Evolutionary conservation across 305 asterid genomes (phyloP).

Genomic region (Ajuga reptans): DNA sequence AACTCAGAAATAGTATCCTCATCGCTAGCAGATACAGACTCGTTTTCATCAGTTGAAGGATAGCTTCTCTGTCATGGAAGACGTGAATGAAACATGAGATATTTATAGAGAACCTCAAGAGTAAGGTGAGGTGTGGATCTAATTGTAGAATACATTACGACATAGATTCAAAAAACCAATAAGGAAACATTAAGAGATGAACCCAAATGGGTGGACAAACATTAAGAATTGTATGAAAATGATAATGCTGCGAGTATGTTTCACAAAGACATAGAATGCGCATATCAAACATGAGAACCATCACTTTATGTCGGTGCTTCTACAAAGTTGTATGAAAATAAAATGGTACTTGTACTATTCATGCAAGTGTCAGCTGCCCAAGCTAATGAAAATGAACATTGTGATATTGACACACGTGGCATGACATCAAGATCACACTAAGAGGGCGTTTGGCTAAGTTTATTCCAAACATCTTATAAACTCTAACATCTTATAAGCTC

Average conservation of each 20-base stretch:
- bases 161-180: constrained; percentile 13
- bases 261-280: not conserved
- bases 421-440: no score
- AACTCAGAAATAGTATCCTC: constrained; percentile 72
- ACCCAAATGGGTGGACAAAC: constrained; percentile 3
- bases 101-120: constrained; percentile 11
- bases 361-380: constrained; percentile 1
- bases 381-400: not conserved
- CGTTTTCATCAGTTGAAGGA: constrained; percentile 44
- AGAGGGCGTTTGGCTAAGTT: no score
- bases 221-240: not conserved
- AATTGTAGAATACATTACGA: constrained; percentile 2
- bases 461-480: no score
- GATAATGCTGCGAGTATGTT: constrained; percentile 3
- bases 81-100: constrained; percentile 12
- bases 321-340: not conserved
- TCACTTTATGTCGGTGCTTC: not conserved
- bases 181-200: not conserved
- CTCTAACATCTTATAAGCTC: no score
- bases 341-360: not conserved
- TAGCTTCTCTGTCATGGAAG: constrained; percentile 46
- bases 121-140: constrained; percentile 11
- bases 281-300: not conserved
- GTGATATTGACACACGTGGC: not conserved
- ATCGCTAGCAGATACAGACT: constrained; percentile 61